phyloP scores from a whole-genome alignment of 1,284 basidiomycete species.

The Ganoderma lingzhi region DNA sequence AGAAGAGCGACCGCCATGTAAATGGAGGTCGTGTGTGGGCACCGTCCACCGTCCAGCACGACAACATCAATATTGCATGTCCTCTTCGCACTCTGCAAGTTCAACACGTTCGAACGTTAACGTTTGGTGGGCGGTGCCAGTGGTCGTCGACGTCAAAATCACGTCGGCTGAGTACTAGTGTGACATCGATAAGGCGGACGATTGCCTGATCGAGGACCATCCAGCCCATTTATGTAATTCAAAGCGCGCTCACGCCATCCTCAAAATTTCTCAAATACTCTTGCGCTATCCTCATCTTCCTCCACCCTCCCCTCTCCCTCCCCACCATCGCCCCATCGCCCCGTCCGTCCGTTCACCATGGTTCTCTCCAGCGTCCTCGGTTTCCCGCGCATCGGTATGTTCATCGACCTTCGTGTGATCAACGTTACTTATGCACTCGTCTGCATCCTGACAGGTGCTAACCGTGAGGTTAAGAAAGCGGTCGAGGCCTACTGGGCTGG shows the following conservation, averaged over 20 bases:
- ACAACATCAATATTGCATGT: too few relatives aligned
- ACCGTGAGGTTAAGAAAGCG: slow-evolving; percentile 99
- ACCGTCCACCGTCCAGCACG: too few relatives aligned
- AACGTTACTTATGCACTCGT: slow-evolving; percentile 9
- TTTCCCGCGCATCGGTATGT: slow-evolving; percentile 94
- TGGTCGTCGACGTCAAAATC: background rate
- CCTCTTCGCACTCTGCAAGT: too few relatives aligned
- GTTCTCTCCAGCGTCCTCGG: slow-evolving; percentile 91
- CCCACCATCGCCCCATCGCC: slow-evolving; percentile 37
- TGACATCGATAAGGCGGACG: slow-evolving; percentile 29
- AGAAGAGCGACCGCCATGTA: too few relatives aligned
- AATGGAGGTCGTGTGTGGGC: background rate
- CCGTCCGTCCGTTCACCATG: slow-evolving; percentile 54
- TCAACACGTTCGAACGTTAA: too few relatives aligned
- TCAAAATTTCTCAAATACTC: slow-evolving; percentile 30
- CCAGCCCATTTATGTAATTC: slow-evolving; percentile 30
- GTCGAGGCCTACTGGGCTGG: slow-evolving; percentile 98
- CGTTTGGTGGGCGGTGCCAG: background rate
- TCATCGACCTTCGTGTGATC: slow-evolving; percentile 16
- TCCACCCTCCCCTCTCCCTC: slow-evolving; percentile 27
- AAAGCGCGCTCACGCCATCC: slow-evolving; percentile 35
- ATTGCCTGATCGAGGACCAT: slow-evolving; percentile 26
- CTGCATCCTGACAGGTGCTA: slow-evolving; percentile 64
- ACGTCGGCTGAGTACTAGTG: background rate
- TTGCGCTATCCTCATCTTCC: slow-evolving; percentile 18